These are phyloP conservation scores for Clitoria ternatea DNA, from an alignment of 306 rosid species.

Conservation along the genomic window DNA sequence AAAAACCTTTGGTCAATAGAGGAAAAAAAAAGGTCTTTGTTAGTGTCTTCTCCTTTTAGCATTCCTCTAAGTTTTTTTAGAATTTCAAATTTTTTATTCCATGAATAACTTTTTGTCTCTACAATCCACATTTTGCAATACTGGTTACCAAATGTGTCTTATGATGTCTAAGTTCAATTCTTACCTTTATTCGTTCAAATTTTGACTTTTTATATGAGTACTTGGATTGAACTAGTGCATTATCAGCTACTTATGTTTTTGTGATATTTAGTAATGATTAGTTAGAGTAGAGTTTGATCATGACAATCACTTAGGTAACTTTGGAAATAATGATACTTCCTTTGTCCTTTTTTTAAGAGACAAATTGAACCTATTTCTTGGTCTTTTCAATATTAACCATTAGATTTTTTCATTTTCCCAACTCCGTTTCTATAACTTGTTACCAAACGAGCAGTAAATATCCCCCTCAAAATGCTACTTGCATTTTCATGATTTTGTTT, in stretches of 20 bases:
- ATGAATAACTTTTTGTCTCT: not conserved
- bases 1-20: not conserved
- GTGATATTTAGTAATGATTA: not conserved
- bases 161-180: not conserved
- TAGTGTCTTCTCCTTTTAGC: not conserved
- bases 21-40: not conserved
- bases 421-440: too few relatives aligned
- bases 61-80: not conserved
- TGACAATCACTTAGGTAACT: not conserved
- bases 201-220: not conserved
- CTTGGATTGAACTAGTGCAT: not conserved
- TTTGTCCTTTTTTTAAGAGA: too few relatives aligned
- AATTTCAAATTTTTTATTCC: not conserved
- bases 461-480: too few relatives aligned
- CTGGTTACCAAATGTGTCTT: not conserved
- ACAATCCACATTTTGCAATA: not conserved
- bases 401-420: too few relatives aligned
- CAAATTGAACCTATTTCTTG: too few relatives aligned
- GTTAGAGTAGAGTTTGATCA: not conserved
- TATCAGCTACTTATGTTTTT: not conserved
- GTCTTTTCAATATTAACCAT: too few relatives aligned
- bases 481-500: conserved; percentile 30
- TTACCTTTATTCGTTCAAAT: not conserved
- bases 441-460: too few relatives aligned
- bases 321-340: too few relatives aligned